These are phyloP conservation scores for Chaetoceros muelleri DNA, from an alignment of 108 stramenopile species.

Conservation along the genomic window DNA sequence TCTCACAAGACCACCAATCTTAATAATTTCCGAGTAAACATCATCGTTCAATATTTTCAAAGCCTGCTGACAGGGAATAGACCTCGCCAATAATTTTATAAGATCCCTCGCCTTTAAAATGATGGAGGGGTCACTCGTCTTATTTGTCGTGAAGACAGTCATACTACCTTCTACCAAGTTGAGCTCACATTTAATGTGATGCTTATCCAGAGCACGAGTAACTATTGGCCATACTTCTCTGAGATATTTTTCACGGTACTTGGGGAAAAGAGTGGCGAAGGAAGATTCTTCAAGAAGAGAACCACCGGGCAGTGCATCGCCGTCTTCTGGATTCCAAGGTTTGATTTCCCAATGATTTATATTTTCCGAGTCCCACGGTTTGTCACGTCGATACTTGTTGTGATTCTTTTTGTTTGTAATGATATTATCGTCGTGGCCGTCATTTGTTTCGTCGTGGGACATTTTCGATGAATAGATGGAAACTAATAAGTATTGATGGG, in stretches of 20 bases:
- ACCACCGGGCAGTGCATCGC: slow-evolving; percentile 62
- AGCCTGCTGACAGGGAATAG: slow-evolving; percentile 88
- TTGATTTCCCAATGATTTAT: slow-evolving; percentile 96
- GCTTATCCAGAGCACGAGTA: slow-evolving; percentile 78
- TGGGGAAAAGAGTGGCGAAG: slow-evolving; percentile 98
- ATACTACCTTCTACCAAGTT: slow-evolving; percentile 96
- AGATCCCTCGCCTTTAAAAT: slow-evolving; percentile 97
- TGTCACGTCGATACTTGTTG: slow-evolving; percentile 94
- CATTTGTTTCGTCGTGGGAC: neutral
- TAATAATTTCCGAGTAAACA: slow-evolving; percentile 94
- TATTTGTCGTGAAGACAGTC: slow-evolving; percentile 94
- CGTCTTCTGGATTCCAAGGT: slow-evolving; percentile 42
- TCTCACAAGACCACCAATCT: slow-evolving; percentile 96
- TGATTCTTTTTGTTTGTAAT: slow-evolving; percentile 57
- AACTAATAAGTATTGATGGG: too few relatives aligned
- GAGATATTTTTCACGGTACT: slow-evolving; percentile 97
- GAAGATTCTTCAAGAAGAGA: slow-evolving; percentile 91
- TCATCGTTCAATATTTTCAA: slow-evolving; percentile 93
- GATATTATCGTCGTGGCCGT: neutral
- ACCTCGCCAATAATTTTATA: slow-evolving; percentile 91
- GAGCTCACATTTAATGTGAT: slow-evolving; percentile 67
- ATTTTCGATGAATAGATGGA: too few relatives aligned
- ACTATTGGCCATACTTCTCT: slow-evolving; percentile 97
- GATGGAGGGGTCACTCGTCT: slow-evolving; percentile 92
- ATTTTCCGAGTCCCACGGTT: slow-evolving; percentile 96